These are phyloP conservation scores for Leishmania tarentolae DNA, from an alignment of 208 protist species.

Conservation along the genomic window DNA sequence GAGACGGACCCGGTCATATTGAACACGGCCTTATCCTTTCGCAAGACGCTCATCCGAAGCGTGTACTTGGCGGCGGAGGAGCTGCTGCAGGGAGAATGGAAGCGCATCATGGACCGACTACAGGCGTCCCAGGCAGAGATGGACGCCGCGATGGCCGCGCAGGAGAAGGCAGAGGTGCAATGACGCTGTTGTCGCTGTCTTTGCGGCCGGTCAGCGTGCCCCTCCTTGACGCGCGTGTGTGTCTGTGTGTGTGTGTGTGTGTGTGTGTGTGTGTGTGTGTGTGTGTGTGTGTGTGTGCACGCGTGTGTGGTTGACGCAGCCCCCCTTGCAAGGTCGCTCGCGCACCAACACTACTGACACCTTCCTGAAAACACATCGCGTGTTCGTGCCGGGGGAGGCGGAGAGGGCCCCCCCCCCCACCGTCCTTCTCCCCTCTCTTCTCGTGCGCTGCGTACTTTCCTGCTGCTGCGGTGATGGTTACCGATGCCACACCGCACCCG, in stretches of 20 bases:
- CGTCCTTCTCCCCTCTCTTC: too few relatives aligned
- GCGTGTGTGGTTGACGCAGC: background rate
- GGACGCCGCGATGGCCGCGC: slow-evolving; percentile 24
- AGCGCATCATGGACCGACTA: slow-evolving; percentile 42
- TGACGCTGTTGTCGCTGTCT: background rate
- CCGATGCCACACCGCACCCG: background rate
- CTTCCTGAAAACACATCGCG: background rate
- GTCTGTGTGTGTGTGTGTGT: background rate
- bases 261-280: background rate
- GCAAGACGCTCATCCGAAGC: slow-evolving; percentile 76
- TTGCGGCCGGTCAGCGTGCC: too few relatives aligned
- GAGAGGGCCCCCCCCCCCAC: too few relatives aligned
- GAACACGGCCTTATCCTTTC: slow-evolving; percentile 79
- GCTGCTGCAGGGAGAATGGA: slow-evolving; percentile 73
- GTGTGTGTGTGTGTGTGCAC: background rate
- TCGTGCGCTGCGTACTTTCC: background rate
- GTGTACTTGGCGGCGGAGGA: slow-evolving; percentile 75
- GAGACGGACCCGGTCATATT: slow-evolving; percentile 75
- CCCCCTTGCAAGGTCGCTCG: background rate
- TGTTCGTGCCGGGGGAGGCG: background rate
- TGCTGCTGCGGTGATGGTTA: background rate
- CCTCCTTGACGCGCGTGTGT: background rate
- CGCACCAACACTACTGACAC: too few relatives aligned
- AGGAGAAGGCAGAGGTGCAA: slow-evolving; percentile 4
- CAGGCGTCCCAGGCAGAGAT: slow-evolving; percentile 31